These are phyloP conservation scores for Ceratocystis alfenasii DNA, from an alignment of 2,329 filamentous ascomycete species.

Conservation along the genomic window DNA sequence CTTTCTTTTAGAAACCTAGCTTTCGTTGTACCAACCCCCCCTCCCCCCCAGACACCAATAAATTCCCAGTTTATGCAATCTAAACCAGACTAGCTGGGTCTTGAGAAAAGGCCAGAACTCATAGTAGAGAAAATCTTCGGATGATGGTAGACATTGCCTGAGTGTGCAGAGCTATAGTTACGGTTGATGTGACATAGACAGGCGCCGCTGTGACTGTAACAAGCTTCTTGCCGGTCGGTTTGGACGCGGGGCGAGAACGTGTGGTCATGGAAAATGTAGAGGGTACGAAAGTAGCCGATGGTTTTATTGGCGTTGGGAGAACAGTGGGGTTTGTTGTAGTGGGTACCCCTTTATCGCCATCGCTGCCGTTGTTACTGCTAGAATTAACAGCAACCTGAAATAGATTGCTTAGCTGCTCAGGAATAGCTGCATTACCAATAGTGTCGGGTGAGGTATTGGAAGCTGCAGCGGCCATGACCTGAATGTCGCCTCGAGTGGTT, in stretches of 20 bases:
- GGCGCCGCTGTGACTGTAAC: constrained; percentile 25
- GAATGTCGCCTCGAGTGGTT: not conserved
- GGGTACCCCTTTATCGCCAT: constrained; percentile 16
- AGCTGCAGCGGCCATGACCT: constrained; percentile 3
- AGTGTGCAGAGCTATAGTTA: constrained; percentile 14
- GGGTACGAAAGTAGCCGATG: constrained; percentile 11
- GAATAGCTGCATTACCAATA: constrained; percentile 35
- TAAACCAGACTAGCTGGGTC: constrained; percentile 10
- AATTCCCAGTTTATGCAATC: not conserved
- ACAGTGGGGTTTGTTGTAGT: constrained; percentile 22
- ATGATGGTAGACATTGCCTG: constrained; percentile 14
- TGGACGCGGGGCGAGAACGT: not conserved
- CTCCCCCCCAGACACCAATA: not conserved
- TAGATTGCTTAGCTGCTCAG: constrained; percentile 35
- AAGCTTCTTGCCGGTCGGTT: constrained; percentile 17
- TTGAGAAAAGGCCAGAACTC: constrained; percentile 10
- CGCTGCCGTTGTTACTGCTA: not conserved
- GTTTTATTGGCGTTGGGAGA: not conserved
- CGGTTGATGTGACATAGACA: constrained; percentile 31
- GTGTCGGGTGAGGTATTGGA: constrained; percentile 27
- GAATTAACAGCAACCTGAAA: constrained; percentile 33
- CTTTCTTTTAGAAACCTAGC: too few relatives aligned
- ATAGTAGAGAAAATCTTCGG: constrained; percentile 12
- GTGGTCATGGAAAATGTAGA: constrained; percentile 16
- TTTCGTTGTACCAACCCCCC: too few relatives aligned